Conservation (phyloP, 2,329 filamentous ascomycete genomes). For the Aspergillus felis region DNA sequence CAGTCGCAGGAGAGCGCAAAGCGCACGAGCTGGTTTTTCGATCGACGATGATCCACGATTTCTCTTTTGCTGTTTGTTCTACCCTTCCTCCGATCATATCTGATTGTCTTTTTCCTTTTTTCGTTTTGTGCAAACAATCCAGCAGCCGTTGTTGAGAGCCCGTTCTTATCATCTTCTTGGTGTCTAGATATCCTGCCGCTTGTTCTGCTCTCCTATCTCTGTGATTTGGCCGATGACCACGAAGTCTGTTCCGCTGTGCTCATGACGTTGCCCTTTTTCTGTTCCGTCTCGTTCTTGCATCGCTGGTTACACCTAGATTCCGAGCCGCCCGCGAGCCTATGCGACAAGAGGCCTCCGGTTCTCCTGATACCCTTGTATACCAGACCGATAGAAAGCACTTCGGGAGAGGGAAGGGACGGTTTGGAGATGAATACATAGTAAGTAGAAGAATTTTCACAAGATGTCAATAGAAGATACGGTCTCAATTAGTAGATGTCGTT, state of each 20-base stretch:
- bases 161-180: background rate
- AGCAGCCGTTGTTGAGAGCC: background rate
- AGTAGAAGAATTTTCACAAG: background rate
- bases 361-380: background rate
- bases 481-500: background rate
- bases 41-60: conserved; percentile 38
- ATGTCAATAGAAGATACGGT: background rate
- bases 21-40: conserved; percentile 55
- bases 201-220: background rate
- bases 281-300: background rate
- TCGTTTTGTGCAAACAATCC: background rate
- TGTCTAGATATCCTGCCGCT: conserved; percentile 3
- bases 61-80: conserved; percentile 24
- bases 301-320: background rate
- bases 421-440: background rate
- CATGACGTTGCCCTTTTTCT: background rate
- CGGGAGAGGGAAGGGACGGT: background rate
- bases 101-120: conserved; percentile 4
- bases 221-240: background rate
- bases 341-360: background rate
- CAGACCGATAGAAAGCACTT: background rate
- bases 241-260: background rate
- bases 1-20: conserved; percentile 70
- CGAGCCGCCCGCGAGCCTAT: background rate
- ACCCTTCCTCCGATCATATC: conserved; percentile 21